Conservation (phyloP, 805 yeast genomes). For the Cephaloascus albidus region DNA sequence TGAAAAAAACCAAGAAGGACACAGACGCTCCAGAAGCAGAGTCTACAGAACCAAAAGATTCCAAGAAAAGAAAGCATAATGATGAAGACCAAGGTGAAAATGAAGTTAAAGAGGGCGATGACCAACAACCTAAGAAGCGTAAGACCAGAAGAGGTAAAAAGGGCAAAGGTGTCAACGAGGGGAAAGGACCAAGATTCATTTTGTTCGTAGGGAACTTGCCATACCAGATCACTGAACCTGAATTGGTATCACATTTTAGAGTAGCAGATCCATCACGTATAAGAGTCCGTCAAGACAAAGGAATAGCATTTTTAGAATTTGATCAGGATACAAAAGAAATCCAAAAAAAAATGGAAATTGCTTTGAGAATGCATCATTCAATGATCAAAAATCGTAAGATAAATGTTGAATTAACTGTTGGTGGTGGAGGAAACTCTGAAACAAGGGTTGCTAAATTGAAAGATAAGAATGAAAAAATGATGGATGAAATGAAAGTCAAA, state of each 20-base stretch:
- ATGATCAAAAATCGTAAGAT: conserved; percentile 62
- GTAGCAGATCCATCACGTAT: conserved; percentile 64
- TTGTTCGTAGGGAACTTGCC: conserved; percentile 90
- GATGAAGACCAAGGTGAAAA: conserved; percentile 5
- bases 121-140: conserved; percentile 47
- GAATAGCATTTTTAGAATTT: conserved; percentile 89
- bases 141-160: conserved; percentile 75
- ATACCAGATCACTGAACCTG: conserved; percentile 52
- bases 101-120: conserved; percentile 15
- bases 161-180: conserved; percentile 44
- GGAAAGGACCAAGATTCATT: conserved; percentile 58
- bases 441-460: conserved; percentile 55
- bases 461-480: conserved; percentile 68
- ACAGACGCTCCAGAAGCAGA: conserved; percentile 17
- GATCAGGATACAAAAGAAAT: conserved; percentile 49
- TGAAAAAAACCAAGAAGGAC: conserved; percentile 22
- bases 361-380: conserved; percentile 78
- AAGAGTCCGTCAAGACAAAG: conserved; percentile 76
- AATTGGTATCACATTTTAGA: conserved; percentile 63
- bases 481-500: conserved; percentile 57
- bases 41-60: conserved; percentile 13
- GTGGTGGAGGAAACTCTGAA: conserved; percentile 92
- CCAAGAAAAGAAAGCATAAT: conserved; percentile 6
- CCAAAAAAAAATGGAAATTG: conserved; percentile 73
- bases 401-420: conserved; percentile 94